Conservation (phyloP, 768 basidiomycete genomes). For the Auriscalpium microsporum region DNA sequence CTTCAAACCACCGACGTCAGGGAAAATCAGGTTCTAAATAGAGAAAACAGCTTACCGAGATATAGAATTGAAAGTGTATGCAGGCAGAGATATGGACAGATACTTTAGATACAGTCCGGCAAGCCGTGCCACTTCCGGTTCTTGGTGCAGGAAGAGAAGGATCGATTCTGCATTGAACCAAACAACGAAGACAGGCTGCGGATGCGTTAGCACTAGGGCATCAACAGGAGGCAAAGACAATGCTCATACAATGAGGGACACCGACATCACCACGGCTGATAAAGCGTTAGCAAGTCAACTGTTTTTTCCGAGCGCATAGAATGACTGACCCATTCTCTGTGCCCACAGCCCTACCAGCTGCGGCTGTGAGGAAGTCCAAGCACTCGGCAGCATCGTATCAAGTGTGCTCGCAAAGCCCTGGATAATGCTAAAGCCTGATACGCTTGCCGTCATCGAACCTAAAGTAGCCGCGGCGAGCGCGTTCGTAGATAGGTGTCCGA, state of each 20-base stretch:
- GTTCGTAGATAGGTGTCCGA: constrained; percentile 85
- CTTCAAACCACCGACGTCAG: constrained; percentile 22
- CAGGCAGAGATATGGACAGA: constrained; percentile 73
- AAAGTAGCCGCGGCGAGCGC: constrained; percentile 70
- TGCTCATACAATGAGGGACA: constrained; percentile 49
- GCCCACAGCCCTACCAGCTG: constrained; percentile 84
- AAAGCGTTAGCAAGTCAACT: not conserved
- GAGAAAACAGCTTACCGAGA: constrained; percentile 31
- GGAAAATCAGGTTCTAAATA: not conserved
- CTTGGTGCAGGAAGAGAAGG: constrained; percentile 67
- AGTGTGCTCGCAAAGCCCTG: constrained; percentile 79
- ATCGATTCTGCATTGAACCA: constrained; percentile 84
- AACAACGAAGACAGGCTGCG: constrained; percentile 47
- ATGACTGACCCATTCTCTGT: constrained; percentile 70
- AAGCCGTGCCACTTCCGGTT: constrained; percentile 73
- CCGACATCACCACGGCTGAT: constrained; percentile 53
- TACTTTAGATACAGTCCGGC: constrained; percentile 73
- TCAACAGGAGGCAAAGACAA: not conserved
- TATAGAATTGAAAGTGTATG: constrained; percentile 50
- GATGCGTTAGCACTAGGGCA: not conserved
- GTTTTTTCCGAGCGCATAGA: not conserved
- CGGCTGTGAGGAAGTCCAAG: constrained; percentile 87
- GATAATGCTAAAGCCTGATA: constrained; percentile 70
- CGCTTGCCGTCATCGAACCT: constrained; percentile 40
- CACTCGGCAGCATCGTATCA: constrained; percentile 89